These are phyloP conservation scores for Dactylorhiza incarnata DNA, from an alignment of 106 monocot genomes.

Conservation along the genomic window DNA sequence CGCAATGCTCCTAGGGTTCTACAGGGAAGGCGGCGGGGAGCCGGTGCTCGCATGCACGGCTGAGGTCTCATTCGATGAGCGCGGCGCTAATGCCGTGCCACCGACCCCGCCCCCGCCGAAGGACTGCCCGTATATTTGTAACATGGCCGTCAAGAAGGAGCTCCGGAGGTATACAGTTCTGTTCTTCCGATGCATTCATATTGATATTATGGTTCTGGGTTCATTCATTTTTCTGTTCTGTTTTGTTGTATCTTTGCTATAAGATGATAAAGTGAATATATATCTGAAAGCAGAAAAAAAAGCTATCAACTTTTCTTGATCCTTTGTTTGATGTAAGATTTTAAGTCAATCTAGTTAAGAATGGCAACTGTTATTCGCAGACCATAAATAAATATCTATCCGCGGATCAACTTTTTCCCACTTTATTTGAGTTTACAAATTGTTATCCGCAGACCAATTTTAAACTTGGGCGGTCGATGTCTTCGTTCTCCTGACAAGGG, in stretches of 20 bases:
- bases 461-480: no score
- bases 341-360: not conserved
- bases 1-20: slow-evolving; percentile 61
- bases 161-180: slow-evolving; percentile 52
- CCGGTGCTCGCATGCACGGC: slow-evolving; percentile 48
- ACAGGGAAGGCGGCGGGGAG: slow-evolving; percentile 17
- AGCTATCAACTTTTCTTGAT: not conserved
- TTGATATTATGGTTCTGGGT: not conserved
- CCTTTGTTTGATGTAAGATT: not conserved
- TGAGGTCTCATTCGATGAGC: slow-evolving; percentile 63
- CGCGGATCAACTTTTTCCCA: no score
- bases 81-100: slow-evolving; percentile 42
- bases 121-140: slow-evolving; percentile 73
- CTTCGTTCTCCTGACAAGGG: no score
- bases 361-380: not conserved
- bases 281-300: no score
- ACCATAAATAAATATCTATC: no score
- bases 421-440: no score
- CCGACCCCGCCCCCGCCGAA: slow-evolving; percentile 67
- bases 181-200: not conserved
- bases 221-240: not conserved
- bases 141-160: slow-evolving; percentile 73
- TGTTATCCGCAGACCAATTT: no score
- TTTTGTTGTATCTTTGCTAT: no score
- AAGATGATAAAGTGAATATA: no score